Percentiles rank a stretch among this genome's conserved stretches.
Conservation (phyloP, 1,284 basidiomycete species). For the Microbotryum silenes-acaulis region DNA sequence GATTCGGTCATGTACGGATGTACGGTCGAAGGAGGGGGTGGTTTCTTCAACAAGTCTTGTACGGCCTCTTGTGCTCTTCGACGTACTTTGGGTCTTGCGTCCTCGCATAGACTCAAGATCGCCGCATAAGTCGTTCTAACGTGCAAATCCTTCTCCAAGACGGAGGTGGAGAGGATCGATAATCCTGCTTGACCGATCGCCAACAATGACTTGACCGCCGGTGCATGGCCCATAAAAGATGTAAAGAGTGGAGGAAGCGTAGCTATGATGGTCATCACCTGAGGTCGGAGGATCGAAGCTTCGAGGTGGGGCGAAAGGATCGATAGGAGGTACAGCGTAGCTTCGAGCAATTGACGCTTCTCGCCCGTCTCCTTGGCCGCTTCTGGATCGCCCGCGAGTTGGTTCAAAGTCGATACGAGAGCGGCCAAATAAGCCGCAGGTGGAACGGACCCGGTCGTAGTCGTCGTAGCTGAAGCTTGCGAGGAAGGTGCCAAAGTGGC, state of each 20-base stretch:
- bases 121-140: slow-evolving; percentile 69
- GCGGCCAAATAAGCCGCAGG: slow-evolving; percentile 71
- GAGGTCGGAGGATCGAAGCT: slow-evolving; percentile 38
- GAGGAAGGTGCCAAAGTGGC: slow-evolving; percentile 61
- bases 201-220: slow-evolving; percentile 56
- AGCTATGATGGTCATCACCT: slow-evolving; percentile 43
- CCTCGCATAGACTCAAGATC: slow-evolving; percentile 71
- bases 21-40: slow-evolving; percentile 62
- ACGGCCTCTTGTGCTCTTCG: slow-evolving; percentile 82
- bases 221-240: slow-evolving; percentile 44
- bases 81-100: slow-evolving; percentile 87
- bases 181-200: slow-evolving; percentile 67
- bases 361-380: slow-evolving; percentile 64
- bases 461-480: slow-evolving; percentile 52
- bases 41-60: slow-evolving; percentile 61
- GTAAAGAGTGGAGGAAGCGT: slow-evolving; percentile 41
- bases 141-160: slow-evolving; percentile 56
- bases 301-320: slow-evolving; percentile 66
- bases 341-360: slow-evolving; percentile 55
- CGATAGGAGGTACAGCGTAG: slow-evolving; percentile 81
- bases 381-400: slow-evolving; percentile 42
- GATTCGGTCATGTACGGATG: slow-evolving; percentile 80
- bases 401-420: slow-evolving; percentile 65
- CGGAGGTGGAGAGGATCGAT: slow-evolving; percentile 58
- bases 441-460: slow-evolving; percentile 46